Base-by-base conservation (phyloP, 495 filamentous ascomycete genomes). In the Thozetella sp. region DNA sequence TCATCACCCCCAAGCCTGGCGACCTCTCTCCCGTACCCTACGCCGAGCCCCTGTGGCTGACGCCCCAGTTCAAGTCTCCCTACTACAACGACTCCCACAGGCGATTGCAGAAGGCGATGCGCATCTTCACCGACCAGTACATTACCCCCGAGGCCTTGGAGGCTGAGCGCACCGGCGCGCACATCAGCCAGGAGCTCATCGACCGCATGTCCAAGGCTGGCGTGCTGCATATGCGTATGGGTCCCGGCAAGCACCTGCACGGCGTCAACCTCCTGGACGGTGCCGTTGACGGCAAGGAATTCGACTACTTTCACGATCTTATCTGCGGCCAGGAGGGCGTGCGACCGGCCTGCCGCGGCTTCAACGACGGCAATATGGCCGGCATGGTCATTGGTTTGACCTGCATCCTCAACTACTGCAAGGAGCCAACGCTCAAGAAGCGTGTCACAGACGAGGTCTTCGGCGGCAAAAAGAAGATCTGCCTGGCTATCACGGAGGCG, bases 251-350 rank as follows among this genome's bases (percentile, higher is more conserved):
- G 71, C 91, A 95, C 73, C 70, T 96, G 61, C 85, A 94, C 67
- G 87, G 86, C 22, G 78, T 84, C 24, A 81, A 79, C 37, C 72
- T 95, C 17, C 76, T 94, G 24, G 84, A 84, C 51, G 91, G 91
- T 54, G 86, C 82, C 25, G 82, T 93, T 37, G 81, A 89, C 62
- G 89, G 89, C 25, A 84, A 92, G 76, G 90, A 95, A 61, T 95
- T 91, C 65, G 91, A 96, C 71, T 93, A 93, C 72, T 89, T 96
- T 71, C 91, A 94, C 74, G 91, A 94, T 72, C 69, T 95, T 68
- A 85, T 95, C 61, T 77, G 89, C 15, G 74, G 80, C 24, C 92
- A 96, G 75, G 92, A 96, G 72, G 72, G 88, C 63, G 82, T 83
- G 12, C 84, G 91, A 59, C 72, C 83, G 22, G 90, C 88, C 68